phyloP scores from a whole-genome alignment of 2,329 filamentous ascomycete genomes.

The Sporothrix globosa region DNA sequence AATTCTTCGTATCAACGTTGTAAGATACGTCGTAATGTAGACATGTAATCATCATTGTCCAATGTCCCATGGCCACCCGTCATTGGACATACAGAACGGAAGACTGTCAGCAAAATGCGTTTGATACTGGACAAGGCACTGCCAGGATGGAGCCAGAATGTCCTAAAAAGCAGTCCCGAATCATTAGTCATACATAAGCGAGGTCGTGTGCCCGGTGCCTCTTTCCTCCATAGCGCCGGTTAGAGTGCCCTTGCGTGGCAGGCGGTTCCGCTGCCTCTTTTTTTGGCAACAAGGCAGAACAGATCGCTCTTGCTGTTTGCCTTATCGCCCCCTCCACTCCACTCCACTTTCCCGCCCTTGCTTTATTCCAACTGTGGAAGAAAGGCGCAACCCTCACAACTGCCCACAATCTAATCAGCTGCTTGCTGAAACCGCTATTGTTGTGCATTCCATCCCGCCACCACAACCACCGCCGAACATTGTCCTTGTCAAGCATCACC shows the following conservation, averaged over 20 bases:
- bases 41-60: too few species aligned
- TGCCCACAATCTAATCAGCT: background rate
- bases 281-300: background rate
- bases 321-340: slow-evolving; percentile 21
- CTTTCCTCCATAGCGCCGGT: slow-evolving; percentile 12
- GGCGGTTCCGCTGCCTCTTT: background rate
- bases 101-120: background rate
- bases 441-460: slow-evolving; percentile 7
- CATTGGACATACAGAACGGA: background rate
- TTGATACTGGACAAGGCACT: background rate
- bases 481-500: too few species aligned
- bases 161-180: background rate
- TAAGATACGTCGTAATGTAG: too few species aligned
- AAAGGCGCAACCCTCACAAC: slow-evolving; percentile 1
- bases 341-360: slow-evolving; percentile 26
- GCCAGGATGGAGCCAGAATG: background rate
- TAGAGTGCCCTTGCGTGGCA: background rate
- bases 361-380: background rate
- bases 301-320: slow-evolving; percentile 13
- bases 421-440: slow-evolving; percentile 5
- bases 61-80: background rate
- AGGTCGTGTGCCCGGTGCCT: slow-evolving; percentile 23
- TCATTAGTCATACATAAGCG: background rate
- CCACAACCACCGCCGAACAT: background rate
- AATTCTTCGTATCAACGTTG: background rate